Conservation (phyloP, 345 rosid genomes). For the Arabis alpina region DNA sequence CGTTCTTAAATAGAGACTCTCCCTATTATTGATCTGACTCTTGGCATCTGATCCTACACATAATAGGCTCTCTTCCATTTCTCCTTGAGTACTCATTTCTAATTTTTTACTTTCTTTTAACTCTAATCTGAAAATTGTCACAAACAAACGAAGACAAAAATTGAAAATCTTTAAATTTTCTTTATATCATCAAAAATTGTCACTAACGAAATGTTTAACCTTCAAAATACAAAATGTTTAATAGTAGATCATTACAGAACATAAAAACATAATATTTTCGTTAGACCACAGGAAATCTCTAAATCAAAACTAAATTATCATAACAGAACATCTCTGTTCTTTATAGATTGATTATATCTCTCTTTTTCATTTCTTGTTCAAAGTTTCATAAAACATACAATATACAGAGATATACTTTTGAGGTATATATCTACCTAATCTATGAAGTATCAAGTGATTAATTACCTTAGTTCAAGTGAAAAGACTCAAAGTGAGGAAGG, state of each 20-base stretch:
- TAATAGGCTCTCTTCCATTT: conserved; percentile 44
- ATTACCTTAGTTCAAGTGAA: conserved; percentile 18
- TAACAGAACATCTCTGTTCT: neutral
- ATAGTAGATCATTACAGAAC: no score
- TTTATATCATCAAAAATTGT: neutral
- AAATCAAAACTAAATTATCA: neutral
- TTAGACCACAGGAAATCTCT: no score
- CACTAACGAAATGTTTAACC: no score
- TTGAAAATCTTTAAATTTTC: neutral
- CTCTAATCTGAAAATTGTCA: neutral
- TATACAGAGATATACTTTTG: conserved; percentile 1
- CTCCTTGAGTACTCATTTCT: conserved; percentile 38
- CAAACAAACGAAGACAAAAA: no score
- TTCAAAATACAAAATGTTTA: no score
- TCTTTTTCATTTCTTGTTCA: conserved; percentile 1
- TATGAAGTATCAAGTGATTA: neutral
- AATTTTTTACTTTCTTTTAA: neutral
- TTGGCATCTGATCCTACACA: conserved; percentile 27
- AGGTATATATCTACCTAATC: neutral
- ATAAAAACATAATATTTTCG: no score
- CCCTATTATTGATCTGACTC: conserved; percentile 13
- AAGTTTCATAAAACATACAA: neutral
- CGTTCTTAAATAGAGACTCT: conserved; percentile 35
- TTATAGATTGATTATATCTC: neutral
- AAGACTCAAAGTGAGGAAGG: neutral